Evolutionary conservation across 441 rosid genomes (phyloP).

Genomic region (Viola pubescens): DNA sequence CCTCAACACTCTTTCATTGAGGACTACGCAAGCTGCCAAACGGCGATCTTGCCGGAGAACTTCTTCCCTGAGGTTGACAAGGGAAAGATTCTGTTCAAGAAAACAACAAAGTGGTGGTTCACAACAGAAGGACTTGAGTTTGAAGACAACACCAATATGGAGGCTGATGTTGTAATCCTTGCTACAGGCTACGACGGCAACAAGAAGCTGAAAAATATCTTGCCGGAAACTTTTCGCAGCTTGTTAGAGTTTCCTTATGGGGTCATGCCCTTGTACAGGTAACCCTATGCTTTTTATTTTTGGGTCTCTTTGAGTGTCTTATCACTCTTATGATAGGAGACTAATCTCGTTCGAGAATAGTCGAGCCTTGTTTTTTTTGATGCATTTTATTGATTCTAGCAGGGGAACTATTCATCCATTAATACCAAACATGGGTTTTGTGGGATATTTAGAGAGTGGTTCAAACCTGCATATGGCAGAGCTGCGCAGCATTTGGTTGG

Average conservation of each 20-base stretch:
- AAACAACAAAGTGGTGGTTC: conserved; percentile 66
- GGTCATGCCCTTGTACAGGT: conserved; percentile 77
- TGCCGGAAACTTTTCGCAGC: conserved; percentile 66
- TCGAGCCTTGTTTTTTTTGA: neutral
- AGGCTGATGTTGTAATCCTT: conserved; percentile 76
- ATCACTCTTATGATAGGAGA: neutral
- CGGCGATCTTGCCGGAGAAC: conserved; percentile 70
- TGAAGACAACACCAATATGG: conserved; percentile 49
- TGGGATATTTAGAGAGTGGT: conserved; percentile 72
- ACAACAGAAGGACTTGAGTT: conserved; percentile 55
- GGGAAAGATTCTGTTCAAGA: conserved; percentile 66
- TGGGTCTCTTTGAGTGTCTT: neutral
- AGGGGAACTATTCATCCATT: conserved; percentile 88
- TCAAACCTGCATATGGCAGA: conserved; percentile 74
- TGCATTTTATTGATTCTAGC: conserved; percentile 5
- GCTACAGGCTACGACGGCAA: conserved; percentile 85
- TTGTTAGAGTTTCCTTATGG: conserved; percentile 53
- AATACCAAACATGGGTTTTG: conserved; percentile 84
- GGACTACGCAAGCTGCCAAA: conserved; percentile 87
- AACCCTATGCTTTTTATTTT: neutral
- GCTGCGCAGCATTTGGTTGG: conserved; percentile 69
- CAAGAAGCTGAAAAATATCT: conserved; percentile 58
- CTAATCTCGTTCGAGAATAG: neutral
- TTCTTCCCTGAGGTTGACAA: conserved; percentile 81
- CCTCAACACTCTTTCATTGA: conserved; percentile 81